These are phyloP conservation scores for Macrotyloma uniflorum DNA, from an alignment of 306 rosid species.

Conservation along the genomic window DNA sequence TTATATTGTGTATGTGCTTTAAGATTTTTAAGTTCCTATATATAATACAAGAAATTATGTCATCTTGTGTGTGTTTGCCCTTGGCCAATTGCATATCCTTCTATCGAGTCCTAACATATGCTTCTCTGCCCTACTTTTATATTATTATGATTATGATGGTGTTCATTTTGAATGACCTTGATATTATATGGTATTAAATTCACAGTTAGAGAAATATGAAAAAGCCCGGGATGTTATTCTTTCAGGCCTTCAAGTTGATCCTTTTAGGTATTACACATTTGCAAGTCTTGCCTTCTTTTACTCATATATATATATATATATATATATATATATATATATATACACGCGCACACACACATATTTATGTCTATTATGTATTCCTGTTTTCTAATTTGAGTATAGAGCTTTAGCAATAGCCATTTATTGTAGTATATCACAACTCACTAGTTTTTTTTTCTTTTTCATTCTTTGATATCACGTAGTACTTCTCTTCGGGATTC, in stretches of 20 bases:
- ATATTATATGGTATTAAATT: conserved; percentile 35
- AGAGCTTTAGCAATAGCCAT: conserved; percentile 28
- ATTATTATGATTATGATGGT: conserved; percentile 26
- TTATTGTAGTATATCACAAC: conserved; percentile 32
- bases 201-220: conserved; percentile 90
- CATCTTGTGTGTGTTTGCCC: conserved; percentile 25
- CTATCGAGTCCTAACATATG: conserved; percentile 8
- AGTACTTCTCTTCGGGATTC: conserved; percentile 71
- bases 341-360: no score
- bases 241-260: conserved; percentile 89
- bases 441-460: background rate
- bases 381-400: conserved; percentile 24
- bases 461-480: conserved; percentile 50
- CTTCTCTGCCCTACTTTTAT: conserved; percentile 19
- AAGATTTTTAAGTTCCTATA: conserved; percentile 9
- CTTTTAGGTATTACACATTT: conserved; percentile 65
- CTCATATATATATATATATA: background rate
- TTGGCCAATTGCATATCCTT: conserved; percentile 18
- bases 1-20: background rate
- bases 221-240: conserved; percentile 83
- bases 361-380: background rate
- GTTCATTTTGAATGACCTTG: conserved; percentile 10
- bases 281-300: background rate
- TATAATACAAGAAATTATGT: conserved; percentile 9
- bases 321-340: no score